Conservation (phyloP, 805 yeast species). For the Naumovozyma castellii region DNA sequence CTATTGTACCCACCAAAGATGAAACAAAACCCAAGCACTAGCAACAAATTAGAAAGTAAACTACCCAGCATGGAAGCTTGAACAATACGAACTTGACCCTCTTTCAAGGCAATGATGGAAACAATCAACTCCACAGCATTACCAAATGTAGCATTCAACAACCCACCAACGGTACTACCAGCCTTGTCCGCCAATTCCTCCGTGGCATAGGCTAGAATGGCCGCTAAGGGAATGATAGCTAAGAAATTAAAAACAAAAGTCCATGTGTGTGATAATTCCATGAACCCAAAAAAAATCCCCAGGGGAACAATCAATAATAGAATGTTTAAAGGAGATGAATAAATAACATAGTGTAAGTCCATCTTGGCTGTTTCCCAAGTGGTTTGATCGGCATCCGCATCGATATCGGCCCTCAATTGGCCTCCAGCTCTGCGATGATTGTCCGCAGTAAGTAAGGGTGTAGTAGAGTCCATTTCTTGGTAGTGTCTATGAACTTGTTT, state of each 20-base stretch:
- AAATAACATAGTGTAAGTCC: conserved; percentile 27
- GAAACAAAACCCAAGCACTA: conserved; percentile 94
- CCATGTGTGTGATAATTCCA: conserved; percentile 44
- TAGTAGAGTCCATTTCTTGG: conserved; percentile 10
- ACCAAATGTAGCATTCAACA: conserved; percentile 93
- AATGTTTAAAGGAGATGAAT: conserved; percentile 65
- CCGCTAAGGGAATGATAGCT: conserved; percentile 89
- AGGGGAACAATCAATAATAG: conserved; percentile 79
- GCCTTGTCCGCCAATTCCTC: conserved; percentile 82
- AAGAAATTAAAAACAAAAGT: conserved; percentile 70
- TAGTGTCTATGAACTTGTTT: background rate
- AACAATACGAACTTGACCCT: conserved; percentile 84
- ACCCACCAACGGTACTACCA: conserved; percentile 89
- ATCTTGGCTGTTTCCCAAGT: conserved; percentile 14
- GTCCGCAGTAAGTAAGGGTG: conserved; percentile 14
- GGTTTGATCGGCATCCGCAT: conserved; percentile 5
- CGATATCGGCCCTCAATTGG: background rate
- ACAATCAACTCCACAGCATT: conserved; percentile 96
- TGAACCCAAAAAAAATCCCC: conserved; percentile 65
- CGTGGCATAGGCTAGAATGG: conserved; percentile 82
- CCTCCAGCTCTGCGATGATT: background rate
- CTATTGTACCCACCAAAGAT: conserved; percentile 85
- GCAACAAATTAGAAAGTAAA: conserved; percentile 73
- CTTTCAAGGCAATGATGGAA: conserved; percentile 75
- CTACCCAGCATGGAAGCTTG: conserved; percentile 97